Conservation (phyloP, 371 early-diverging fungal species). For the Syncephalastrum racemosum region DNA sequence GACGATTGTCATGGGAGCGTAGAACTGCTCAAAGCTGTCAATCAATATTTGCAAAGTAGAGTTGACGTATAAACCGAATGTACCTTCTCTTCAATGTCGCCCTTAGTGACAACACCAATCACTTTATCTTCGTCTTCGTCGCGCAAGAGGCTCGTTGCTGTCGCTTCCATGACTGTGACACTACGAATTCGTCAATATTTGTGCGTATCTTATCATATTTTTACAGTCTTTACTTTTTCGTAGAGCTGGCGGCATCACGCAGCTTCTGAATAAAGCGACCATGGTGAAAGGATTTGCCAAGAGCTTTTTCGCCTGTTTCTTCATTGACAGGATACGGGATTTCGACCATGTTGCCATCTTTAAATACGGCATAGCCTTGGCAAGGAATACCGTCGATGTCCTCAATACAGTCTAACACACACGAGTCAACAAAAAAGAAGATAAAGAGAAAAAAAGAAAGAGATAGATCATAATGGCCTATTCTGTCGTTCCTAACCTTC, state of each 20-base stretch:
- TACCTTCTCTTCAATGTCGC: conserved; percentile 27
- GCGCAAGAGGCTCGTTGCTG: conserved; percentile 59
- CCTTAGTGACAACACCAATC: conserved; percentile 50
- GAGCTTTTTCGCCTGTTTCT: conserved; percentile 39
- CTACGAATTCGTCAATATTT: conserved; percentile 30
- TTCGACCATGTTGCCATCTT: conserved; percentile 50
- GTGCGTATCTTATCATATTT: not conserved
- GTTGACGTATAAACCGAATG: not conserved
- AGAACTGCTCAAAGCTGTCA: conserved; percentile 15
- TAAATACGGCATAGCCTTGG: conserved; percentile 84
- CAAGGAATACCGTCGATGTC: conserved; percentile 87
- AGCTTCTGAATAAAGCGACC: conserved; percentile 89
- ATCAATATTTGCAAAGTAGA: not conserved
- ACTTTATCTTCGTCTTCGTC: conserved; percentile 44
- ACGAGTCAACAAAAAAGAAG: too few relatives aligned
- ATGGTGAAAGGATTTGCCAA: conserved; percentile 90
- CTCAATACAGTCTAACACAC: conserved; percentile 67
- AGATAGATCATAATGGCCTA: too few relatives aligned
- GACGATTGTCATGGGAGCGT: conserved; percentile 59
- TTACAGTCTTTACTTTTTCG: conserved; percentile 50
- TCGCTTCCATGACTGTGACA: conserved; percentile 74
- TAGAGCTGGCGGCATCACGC: conserved; percentile 63
- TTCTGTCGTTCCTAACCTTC: conserved; percentile 33
- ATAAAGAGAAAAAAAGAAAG: too few relatives aligned
- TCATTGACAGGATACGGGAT: conserved; percentile 64